phyloP scores from a whole-genome alignment of 208 protist genomes.

The Acanthamoeba rhysodes region DNA sequence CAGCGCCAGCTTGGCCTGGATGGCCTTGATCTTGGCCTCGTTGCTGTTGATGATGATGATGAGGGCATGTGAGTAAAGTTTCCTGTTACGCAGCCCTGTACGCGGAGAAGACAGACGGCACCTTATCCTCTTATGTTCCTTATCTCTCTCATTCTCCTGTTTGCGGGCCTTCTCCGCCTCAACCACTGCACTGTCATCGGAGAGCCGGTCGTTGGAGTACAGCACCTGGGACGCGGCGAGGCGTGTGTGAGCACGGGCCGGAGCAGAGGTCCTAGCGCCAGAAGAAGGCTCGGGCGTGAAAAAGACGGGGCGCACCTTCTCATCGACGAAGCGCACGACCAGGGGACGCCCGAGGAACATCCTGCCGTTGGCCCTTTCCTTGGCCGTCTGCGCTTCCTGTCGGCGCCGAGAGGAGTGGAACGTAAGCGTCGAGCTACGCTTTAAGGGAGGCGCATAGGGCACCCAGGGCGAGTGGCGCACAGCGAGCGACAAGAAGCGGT shows the following conservation, averaged over 20 bases:
- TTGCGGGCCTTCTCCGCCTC: conserved; percentile 4
- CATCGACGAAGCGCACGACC: conserved; percentile 60
- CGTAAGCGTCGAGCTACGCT: not conserved
- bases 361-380: conserved; percentile 48
- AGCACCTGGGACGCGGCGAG: not conserved
- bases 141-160: conserved; percentile 24
- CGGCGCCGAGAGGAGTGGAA: not conserved
- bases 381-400: conserved; percentile 41
- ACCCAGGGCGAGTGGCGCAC: not conserved
- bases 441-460: not conserved
- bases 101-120: not conserved
- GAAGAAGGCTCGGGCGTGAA: not conserved
- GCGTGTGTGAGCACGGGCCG: no score
- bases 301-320: not conserved
- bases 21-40: conserved; percentile 61
- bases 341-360: conserved; percentile 53
- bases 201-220: not conserved
- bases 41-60: not conserved
- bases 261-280: not conserved
- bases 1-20: conserved; percentile 52
- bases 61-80: not conserved
- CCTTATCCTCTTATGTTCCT: conserved; percentile 38
- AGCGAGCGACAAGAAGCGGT: not conserved
- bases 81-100: no score
- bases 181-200: not conserved